A percentile compares a stretch with the other conserved stretches of the same genome.
phyloP scores from a whole-genome alignment of 495 filamentous ascomycete genomes.

The Aspergillus egyptiacus region DNA sequence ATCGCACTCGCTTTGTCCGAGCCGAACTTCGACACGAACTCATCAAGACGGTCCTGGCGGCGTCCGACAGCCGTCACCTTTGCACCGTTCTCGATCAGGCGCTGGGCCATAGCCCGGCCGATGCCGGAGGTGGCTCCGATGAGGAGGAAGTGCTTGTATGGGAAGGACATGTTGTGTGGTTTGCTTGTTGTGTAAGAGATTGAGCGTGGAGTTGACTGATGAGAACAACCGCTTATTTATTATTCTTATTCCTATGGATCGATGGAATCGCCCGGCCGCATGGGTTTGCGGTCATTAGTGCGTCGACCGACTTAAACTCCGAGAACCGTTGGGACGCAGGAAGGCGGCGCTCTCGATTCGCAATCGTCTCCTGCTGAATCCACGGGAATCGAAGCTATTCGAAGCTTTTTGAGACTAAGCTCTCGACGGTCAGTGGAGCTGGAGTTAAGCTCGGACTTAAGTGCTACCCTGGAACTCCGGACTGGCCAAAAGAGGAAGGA shows the following conservation, averaged over 20 bases:
- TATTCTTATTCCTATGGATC: not conserved
- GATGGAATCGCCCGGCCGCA: not conserved
- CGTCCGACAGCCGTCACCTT: slow-evolving; percentile 61
- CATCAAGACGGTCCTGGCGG: slow-evolving; percentile 58
- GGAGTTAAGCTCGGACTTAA: not conserved
- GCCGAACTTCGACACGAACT: slow-evolving; percentile 54
- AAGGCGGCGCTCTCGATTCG: too few species aligned
- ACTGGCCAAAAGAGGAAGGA: too few species aligned
- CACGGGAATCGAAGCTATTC: too few species aligned
- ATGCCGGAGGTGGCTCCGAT: slow-evolving; percentile 67
- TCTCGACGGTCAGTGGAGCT: too few species aligned
- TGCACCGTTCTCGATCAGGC: slow-evolving; percentile 53
- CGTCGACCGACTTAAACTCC: slow-evolving; percentile 1
- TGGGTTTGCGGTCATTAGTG: not conserved
- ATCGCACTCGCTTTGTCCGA: slow-evolving; percentile 45
- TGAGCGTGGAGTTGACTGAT: not conserved
- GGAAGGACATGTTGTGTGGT: slow-evolving; percentile 43
- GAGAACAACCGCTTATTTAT: too few species aligned
- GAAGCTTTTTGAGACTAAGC: too few species aligned
- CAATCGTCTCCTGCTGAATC: too few species aligned
- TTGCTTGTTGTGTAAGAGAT: not conserved
- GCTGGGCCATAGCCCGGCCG: slow-evolving; percentile 57
- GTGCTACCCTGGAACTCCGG: too few species aligned
- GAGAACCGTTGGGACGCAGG: too few species aligned
- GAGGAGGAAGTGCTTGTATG: slow-evolving; percentile 63